Evolutionary conservation across 2,329 filamentous ascomycete species (phyloP).

Genomic region (Hymenoscyphus fructigenus): DNA sequence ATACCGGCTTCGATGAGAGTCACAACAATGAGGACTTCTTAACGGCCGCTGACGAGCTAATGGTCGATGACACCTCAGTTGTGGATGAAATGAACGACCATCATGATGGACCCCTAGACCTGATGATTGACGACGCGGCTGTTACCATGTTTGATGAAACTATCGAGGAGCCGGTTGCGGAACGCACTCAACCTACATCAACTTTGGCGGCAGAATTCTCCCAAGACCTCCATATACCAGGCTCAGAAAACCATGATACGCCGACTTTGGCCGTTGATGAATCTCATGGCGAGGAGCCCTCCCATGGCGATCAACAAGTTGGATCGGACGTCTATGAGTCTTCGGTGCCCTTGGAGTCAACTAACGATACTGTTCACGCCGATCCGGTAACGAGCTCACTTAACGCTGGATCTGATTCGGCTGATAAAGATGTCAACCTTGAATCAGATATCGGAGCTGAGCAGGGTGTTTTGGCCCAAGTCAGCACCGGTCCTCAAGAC

Average conservation of each 20-base stretch:
- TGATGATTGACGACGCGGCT: not conserved
- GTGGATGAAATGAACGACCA: slow-evolving; percentile 2
- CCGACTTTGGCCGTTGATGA: not conserved
- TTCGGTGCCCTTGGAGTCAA: not conserved
- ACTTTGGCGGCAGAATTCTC: not conserved
- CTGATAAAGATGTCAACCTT: not conserved
- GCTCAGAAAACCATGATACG: not conserved
- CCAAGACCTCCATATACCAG: not conserved
- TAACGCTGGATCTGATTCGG: not conserved
- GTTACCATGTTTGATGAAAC: not conserved
- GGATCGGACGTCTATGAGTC: not conserved
- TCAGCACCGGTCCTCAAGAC: not conserved
- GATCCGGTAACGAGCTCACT: not conserved
- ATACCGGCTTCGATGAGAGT: not conserved
- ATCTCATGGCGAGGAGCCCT: not conserved
- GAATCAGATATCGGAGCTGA: not conserved
- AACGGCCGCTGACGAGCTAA: not conserved
- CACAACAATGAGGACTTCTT: not conserved
- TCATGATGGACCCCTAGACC: not conserved
- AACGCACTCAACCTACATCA: not conserved
- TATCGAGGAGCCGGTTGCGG: not conserved
- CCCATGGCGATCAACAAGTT: not conserved
- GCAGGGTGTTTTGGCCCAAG: not conserved
- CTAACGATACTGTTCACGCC: not conserved
- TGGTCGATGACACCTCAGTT: slow-evolving; percentile 5